These are phyloP conservation scores for Macrophomina tecta DNA, from an alignment of 2,329 filamentous ascomycete species.

Conservation along the genomic window DNA sequence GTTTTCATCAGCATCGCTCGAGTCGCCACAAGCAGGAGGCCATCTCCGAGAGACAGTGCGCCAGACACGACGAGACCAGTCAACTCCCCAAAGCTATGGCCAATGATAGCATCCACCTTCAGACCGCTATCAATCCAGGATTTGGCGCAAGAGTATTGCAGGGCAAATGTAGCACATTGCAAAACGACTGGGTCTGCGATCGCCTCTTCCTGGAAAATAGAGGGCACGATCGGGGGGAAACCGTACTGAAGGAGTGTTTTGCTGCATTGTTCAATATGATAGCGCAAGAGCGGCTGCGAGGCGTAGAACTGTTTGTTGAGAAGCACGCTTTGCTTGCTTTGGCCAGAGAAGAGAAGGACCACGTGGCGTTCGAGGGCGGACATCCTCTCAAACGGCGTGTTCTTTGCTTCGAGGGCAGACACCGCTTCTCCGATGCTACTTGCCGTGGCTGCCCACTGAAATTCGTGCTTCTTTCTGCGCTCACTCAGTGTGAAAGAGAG, in stretches of 20 bases:
- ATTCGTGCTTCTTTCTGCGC: no score
- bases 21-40: neutral
- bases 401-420: no score
- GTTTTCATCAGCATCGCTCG: constrained; percentile 27
- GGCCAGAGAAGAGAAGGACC: constrained; percentile 24
- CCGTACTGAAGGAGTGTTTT: constrained; percentile 12
- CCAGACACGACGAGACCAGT: constrained; percentile 19
- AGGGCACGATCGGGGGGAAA: constrained; percentile 30
- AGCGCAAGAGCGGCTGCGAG: constrained; percentile 27
- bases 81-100: constrained; percentile 28
- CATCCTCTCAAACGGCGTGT: no score
- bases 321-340: no score
- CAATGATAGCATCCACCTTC: constrained; percentile 29
- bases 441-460: no score
- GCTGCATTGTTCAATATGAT: constrained; percentile 32
- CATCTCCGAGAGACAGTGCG: constrained; percentile 1
- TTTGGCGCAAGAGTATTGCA: constrained; percentile 30
- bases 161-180: constrained; percentile 35
- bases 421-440: no score
- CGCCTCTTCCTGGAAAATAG: constrained; percentile 30
- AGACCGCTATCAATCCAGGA: constrained; percentile 37
- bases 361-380: no score
- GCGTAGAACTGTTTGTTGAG: constrained; percentile 13
- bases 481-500: no score
- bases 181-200: constrained; percentile 36